Percentiles rank a stretch among this genome's conserved stretches.
Evolutionary conservation across 768 basidiomycete genomes (phyloP).

Genomic region (Hericium erinaceus): DNA sequence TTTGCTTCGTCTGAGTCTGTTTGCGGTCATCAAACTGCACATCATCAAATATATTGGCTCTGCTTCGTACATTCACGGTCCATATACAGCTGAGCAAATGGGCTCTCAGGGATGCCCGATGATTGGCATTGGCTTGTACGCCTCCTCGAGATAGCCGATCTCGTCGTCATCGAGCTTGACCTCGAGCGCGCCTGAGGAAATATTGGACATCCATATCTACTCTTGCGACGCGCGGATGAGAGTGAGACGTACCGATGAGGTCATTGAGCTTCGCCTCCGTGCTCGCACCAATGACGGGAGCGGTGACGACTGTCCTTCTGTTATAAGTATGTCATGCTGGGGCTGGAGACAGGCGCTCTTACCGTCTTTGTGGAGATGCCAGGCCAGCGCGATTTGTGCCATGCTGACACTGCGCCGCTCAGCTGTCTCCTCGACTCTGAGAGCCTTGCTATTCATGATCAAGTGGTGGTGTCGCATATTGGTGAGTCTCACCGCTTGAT

Average conservation of each 20-base stretch:
- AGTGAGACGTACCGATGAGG: slow-evolving; percentile 18
- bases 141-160: not conserved
- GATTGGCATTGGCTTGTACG: not conserved
- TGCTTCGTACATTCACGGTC: too few relatives aligned
- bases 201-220: not conserved
- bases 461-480: too few relatives aligned
- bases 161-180: not conserved
- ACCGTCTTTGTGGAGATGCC: not conserved
- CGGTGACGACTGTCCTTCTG: not conserved
- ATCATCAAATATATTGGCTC: too few relatives aligned
- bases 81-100: too few relatives aligned
- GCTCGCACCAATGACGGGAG: not conserved
- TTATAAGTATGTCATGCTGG: not conserved
- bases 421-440: not conserved
- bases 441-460: too few relatives aligned
- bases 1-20: too few relatives aligned
- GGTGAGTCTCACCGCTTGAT: not conserved
- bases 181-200: not conserved
- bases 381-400: not conserved
- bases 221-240: not conserved
- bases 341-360: not conserved
- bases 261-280: slow-evolving; percentile 25
- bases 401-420: not conserved
- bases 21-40: too few relatives aligned
- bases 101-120: not conserved